phyloP scores from a whole-genome alignment of 108 stramenopile species.

The Cyclotella choctawhatcheeana region DNA sequence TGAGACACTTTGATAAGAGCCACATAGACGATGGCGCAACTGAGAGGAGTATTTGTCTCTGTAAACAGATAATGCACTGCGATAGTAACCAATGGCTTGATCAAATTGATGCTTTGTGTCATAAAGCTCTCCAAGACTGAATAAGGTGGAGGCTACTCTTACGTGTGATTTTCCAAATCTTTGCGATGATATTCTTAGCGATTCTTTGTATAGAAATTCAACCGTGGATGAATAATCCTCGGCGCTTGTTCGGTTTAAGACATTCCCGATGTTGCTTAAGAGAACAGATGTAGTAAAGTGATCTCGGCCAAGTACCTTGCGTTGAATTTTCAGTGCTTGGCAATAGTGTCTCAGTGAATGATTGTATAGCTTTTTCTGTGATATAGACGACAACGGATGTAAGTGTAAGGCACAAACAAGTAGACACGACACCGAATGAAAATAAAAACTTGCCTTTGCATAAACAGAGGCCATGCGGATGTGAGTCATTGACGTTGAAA shows the following conservation, averaged over 20 bases:
- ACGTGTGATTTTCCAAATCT: conserved; percentile 40
- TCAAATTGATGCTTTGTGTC: conserved; percentile 34
- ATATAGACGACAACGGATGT: too few relatives aligned
- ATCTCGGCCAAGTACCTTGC: conserved; percentile 41
- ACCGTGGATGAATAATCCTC: conserved; percentile 16
- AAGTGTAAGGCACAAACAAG: too few relatives aligned
- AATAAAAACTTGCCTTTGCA: conserved; percentile 24
- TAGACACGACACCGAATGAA: too few relatives aligned
- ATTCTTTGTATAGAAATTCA: conserved; percentile 41
- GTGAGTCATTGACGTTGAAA: conserved; percentile 42
- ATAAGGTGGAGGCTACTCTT: conserved; percentile 36
- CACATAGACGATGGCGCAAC: conserved; percentile 27
- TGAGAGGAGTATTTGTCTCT: conserved; percentile 30
- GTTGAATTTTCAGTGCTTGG: conserved; percentile 43
- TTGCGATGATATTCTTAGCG: conserved; percentile 35
- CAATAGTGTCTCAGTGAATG: conserved; percentile 36
- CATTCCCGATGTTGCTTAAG: conserved; percentile 40
- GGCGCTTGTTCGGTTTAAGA: conserved; percentile 18
- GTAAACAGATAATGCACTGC: conserved; percentile 36
- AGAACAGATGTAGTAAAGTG: conserved; percentile 29
- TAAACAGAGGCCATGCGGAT: conserved; percentile 35
- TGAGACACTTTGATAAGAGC: conserved; percentile 4
- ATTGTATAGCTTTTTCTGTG: conserved; percentile 34
- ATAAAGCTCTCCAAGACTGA: conserved; percentile 36
- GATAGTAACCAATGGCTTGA: conserved; percentile 39